phyloP scores from a whole-genome alignment of 2,329 filamentous ascomycete species.

The Fusarium brachygibbosum region DNA sequence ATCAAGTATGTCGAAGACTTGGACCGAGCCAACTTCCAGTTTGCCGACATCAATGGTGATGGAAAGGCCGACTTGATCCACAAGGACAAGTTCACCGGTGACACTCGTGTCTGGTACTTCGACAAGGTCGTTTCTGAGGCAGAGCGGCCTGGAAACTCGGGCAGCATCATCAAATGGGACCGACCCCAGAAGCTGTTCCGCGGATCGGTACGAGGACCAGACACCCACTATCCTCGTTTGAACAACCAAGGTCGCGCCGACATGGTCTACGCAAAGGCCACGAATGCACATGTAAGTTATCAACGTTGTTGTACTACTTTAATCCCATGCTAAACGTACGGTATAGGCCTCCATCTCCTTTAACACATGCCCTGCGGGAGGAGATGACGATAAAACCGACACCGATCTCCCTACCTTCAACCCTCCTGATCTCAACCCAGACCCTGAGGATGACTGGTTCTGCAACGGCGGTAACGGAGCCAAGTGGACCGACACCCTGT shows the following conservation, averaged over 20 bases:
- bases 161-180: slow-evolving; percentile 11
- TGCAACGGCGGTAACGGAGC: slow-evolving; percentile 1
- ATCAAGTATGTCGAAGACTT: slow-evolving; percentile 4
- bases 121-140: background rate
- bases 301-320: too few species aligned
- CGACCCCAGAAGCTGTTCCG: slow-evolving; percentile 7
- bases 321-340: background rate
- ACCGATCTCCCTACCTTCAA: background rate
- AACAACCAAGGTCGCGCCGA: slow-evolving; percentile 6
- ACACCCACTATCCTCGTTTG: slow-evolving; percentile 10
- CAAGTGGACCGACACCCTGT: slow-evolving; percentile 4
- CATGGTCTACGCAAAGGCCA: slow-evolving; percentile 9
- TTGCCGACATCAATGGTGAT: slow-evolving; percentile 7
- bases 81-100: slow-evolving; percentile 5
- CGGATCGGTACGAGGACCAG: slow-evolving; percentile 2
- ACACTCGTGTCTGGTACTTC: slow-evolving; percentile 1
- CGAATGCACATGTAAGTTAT: background rate
- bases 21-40: slow-evolving; percentile 11
- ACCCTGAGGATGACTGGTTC: slow-evolving; percentile 2
- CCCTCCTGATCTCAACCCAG: background rate
- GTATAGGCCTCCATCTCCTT: background rate
- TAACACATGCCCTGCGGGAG: slow-evolving; percentile 2
- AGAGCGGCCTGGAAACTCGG: slow-evolving; percentile 3
- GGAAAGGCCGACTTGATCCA: slow-evolving; percentile 4
- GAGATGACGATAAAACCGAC: background rate